Evolutionary conservation across 768 basidiomycete species (phyloP), one percentile per base, ranked within the genome.

Genomic region (Rhodotorula taiwanensis): DNA sequence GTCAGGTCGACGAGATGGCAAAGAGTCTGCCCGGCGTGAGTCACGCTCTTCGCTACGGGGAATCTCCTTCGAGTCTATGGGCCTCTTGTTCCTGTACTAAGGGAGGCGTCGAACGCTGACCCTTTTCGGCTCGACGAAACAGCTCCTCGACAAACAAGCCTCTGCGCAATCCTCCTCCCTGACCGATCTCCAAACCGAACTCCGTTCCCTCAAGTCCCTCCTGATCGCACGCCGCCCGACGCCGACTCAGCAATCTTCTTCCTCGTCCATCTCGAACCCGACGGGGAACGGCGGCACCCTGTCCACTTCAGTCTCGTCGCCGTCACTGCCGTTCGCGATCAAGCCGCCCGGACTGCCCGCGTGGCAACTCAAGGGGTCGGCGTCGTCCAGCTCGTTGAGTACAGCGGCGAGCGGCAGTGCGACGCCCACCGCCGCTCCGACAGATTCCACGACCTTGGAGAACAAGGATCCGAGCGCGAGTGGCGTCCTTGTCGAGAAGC

Each of bases 101-200:
- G n/a, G n/a, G n/a, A n/a, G n/a, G n/a, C n/a, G n/a, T n/a, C n/a
- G n/a, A n/a, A n/a, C n/a, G 5, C 16, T 15, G 25, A 41, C 15
- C 9, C 18, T 18, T 28, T 1, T 27, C 34, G 20, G 4, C 25
- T 36, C 20, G 9, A 36, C 11, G 20, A 51, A 20, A 43, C 56
- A 98, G 93, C 89, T 97, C 88, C 86, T 95, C 56, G 89, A 95
- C 59, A 92, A 89, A 78, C 89, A 86, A 74, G 88, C 90, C 74
- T 86, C 89, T 58, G 81, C 83, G 20, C 91, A 95, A 76, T 81
- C 83, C 27, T 84, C 86, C 63, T 88, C 90, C 2, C 80, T 97
- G 20, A 77, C 81, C 56, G 94, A 97, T 71, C 80, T 98, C 18
- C 92, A 95, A 71, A 85, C 90, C 70, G 94, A 98, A 74, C 81